Evolutionary conservation across 179 eudicot genomes (phyloP), one percentile per base, ranked within the genome.

Genomic region (Carnegiea gigantea): DNA sequence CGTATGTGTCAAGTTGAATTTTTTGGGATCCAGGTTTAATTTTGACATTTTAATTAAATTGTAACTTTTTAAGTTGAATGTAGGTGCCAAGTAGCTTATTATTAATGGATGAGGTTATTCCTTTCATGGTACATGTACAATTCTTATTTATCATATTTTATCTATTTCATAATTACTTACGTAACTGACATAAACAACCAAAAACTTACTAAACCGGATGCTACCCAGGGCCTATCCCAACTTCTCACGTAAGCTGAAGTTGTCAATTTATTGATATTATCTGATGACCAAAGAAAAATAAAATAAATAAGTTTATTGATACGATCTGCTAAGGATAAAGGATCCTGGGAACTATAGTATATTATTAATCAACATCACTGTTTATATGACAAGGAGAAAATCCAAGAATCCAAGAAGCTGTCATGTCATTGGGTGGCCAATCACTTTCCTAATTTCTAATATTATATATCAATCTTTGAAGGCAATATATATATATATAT

Each of bases 391-490:
- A 62, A 0, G 30, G 68, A 62, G 68, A 62, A 62, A 10, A 62
- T 24, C 6, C 68, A 62, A 62, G 68, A 62, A 62, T 62, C 30
- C 71, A 67, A 24, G 71, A 67, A 24, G 38, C 71, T 67, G 36
- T 26, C 38, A 67, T 67, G 71, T 67, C 9, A 67, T 24, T 67
- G 71, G 71, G 14, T 67, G 71, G 71, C 38, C 68, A 62, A 62
- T 62, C 68, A 62, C 68, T n/a, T 62, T 62, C 6, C n/a, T 62
- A 28, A 62, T 24, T 62, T n/a, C n/a, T 23, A 28, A 62, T 24
- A 62, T 62, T 6, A 0, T 62, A 5, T 40, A 40, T 40, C 44
- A 40, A 40, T 40, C 44, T 40, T 40, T 1, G 36, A 33, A 33
- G 1, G 3, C 36, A 33, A 33, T 33, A 33, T 33, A 0, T 0